Evolutionary conservation across 805 yeast genomes (phyloP), one percentile per base, ranked within the genome.

Genomic region (Zygoascus tannicola): DNA sequence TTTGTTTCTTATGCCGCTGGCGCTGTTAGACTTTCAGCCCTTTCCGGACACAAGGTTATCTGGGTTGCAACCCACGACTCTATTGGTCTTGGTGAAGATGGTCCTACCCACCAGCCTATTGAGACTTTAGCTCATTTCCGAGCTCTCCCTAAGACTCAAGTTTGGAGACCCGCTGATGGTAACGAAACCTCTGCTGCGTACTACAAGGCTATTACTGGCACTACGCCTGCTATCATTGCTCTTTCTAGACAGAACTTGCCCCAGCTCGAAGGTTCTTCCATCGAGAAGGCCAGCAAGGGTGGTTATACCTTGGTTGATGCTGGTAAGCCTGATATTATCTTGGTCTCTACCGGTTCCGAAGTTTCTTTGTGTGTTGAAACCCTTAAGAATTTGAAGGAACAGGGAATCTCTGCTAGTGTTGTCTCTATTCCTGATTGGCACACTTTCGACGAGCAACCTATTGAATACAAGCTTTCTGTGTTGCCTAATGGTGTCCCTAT

Each of bases 401-500:
- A 71, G 50, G 94, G 94, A 54, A 57, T 78, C 64, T 75, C 78
- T 65, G 85, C 86, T 44, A 71, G 81, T 56, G 83, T 92, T 53
- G 97, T 92, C 43, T 88, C 97, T 23, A 57, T 92, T 55, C 97
- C 97, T 63, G 97, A 87, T 73, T 82, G 84, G 80, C 71, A 68
- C 69, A 83, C 95, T 48, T 92, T 92, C 62, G 94, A 85, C 70
- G 62, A 70, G 58, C 98, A 92, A 76, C 54, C 87, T 16, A 62
- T 69, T 54, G 90, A 81, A 59, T 92, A 92, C 75, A 74, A 71
- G 70, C 74, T 85, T 60, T 73, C 85, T 45, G 94, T 92, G 50
- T 75, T 92, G 68, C 98, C 98, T 64, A 94, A 88, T 64, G 94
- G 92, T 60, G 78, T 84, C 45, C 97, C 97, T 66, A 80, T 85